Evolutionary conservation across 345 rosid species (phyloP).

Genomic region (Eutrema heterophyllum): DNA sequence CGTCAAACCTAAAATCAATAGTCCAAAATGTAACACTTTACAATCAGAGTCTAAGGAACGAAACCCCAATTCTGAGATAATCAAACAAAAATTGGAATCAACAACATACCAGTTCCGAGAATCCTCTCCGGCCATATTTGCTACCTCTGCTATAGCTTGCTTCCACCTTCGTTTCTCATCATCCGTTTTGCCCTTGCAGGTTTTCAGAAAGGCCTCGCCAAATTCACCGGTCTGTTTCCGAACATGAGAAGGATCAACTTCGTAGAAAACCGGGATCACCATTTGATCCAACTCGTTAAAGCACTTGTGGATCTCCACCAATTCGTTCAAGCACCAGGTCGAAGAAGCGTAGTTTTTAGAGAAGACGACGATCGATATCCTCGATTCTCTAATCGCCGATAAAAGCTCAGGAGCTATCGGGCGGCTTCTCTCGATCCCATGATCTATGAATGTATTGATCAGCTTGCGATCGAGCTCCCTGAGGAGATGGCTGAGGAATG

Average conservation of each 20-base stretch:
- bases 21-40: not conserved
- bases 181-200: not conserved
- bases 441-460: not conserved
- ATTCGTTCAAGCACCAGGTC: not conserved
- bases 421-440: not conserved
- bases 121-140: slow-evolving; percentile 6
- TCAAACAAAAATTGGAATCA: not conserved
- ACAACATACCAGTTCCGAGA: not conserved
- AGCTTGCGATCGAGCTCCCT: not conserved
- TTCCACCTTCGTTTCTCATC: not conserved
- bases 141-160: not conserved
- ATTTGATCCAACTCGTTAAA: not conserved
- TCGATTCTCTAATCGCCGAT: not conserved
- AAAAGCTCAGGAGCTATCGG: not conserved
- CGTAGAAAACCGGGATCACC: slow-evolving; percentile 11
- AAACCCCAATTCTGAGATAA: not conserved
- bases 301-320: slow-evolving; percentile 1
- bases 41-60: not conserved
- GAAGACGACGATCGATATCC: not conserved
- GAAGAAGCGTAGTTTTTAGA: slow-evolving; percentile 9
- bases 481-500: slow-evolving; percentile 9
- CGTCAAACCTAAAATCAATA: not conserved
- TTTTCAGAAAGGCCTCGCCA: not conserved
- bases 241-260: slow-evolving; percentile 9
- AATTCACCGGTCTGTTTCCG: not conserved